Base-by-base conservation (phyloP, 495 filamentous ascomycete species). In the Aspergillus funiculosus region DNA sequence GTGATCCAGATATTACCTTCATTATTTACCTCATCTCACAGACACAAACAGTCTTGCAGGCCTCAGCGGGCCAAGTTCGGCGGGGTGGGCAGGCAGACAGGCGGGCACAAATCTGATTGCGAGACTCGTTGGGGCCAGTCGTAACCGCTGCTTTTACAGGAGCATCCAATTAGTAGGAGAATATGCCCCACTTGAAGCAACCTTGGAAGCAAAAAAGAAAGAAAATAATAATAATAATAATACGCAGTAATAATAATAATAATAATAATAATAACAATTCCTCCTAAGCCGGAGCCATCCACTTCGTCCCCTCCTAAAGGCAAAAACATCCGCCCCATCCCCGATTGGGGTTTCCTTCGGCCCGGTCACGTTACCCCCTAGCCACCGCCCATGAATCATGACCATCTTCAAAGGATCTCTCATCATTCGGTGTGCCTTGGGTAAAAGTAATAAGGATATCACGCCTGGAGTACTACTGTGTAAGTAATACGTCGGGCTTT, bases 351-450 rank as follows among this genome's bases (percentile, higher is more conserved):
- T 29, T n/a, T 31, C 27, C 30, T 30, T 62, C 56, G 59, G 59
- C 49, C 59, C 56, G 56, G 56, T 62, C 59, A 62, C 59, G 59
- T 59, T 59, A 57, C 53, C 45, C 19, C 14, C 45, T 46, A 24
- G 42, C 46, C 42, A 43, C 48, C 40, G 42, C n/a, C n/a, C n/a
- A n/a, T n/a, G n/a, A n/a, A n/a, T n/a, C n/a, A n/a, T n/a, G n/a
- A n/a, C n/a, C n/a, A n/a, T n/a, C 1, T 1, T 6, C 30, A 3
- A 7, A 17, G 14, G 32, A 36, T 17, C 30, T 36, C 4, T 15
- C 6, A 36, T 5, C 32, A 18, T 15, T 2, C 3, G 8, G n/a
- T 5, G 14, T 36, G 18, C 13, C 21, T 19, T 36, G 32, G 32
- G 14, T n/a, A n/a, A n/a, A n/a, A 28, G 38, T 6, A 31, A 20